Percentiles rank a stretch among this genome's conserved stretches.
These are phyloP conservation scores for Piper longum DNA, from an alignment of 164 flowering plant genomes.

Conservation along the genomic window DNA sequence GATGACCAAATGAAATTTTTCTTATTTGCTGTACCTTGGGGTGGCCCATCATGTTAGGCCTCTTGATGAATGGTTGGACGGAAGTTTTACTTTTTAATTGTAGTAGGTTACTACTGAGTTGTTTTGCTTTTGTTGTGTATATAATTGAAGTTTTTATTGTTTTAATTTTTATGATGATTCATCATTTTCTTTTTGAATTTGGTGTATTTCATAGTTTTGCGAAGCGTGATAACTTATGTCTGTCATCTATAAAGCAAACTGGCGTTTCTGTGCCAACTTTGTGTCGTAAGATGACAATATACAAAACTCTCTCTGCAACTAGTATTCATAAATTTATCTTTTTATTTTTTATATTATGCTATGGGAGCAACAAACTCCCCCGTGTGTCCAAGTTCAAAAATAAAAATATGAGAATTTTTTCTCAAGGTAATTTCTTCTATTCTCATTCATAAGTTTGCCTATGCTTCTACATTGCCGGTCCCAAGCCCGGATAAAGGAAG, in stretches of 20 bases:
- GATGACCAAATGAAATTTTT: slow-evolving; percentile 23
- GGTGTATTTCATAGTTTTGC: not conserved
- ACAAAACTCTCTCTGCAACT: not conserved
- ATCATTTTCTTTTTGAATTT: no score
- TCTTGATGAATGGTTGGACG: not conserved
- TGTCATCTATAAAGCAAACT: slow-evolving; percentile 16
- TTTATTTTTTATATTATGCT: not conserved
- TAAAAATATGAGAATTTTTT: no score
- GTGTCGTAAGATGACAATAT: slow-evolving; percentile 31
- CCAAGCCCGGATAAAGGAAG: no score
- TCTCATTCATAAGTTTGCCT: no score
- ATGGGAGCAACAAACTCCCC: not conserved
- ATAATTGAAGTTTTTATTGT: no score
- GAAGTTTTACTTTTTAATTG: not conserved
- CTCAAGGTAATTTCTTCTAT: no score
- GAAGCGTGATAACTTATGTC: not conserved
- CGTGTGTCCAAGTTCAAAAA: no score
- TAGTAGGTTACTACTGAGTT: no score
- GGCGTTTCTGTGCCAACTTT: slow-evolving; percentile 9
- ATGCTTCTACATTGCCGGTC: no score
- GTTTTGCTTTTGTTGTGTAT: no score
- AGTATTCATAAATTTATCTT: no score
- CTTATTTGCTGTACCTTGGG: slow-evolving; percentile 7
- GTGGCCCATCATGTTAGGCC: slow-evolving; percentile 1
- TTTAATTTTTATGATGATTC: no score